phyloP scores from a whole-genome alignment of 139 green algal species.

The Coelastrella sp. region DNA sequence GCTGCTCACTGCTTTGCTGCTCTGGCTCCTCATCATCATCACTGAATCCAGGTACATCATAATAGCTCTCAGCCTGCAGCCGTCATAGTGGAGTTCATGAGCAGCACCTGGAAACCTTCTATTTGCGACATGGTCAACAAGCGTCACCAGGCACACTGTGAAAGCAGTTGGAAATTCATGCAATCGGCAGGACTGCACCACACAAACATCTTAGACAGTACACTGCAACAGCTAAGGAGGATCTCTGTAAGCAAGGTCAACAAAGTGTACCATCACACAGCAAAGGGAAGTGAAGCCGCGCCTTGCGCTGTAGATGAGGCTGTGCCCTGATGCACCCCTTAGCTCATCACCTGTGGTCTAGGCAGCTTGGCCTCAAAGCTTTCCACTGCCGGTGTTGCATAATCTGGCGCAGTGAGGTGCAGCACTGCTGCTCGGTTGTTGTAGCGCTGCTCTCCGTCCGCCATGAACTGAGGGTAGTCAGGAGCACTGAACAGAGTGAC shows the following conservation, averaged over 20 bases:
- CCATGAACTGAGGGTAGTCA: conserved; percentile 85
- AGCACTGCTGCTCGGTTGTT: conserved; percentile 82
- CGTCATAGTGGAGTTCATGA: background rate
- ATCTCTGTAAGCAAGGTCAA: background rate
- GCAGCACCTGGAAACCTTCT: too few relatives aligned
- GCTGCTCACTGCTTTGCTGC: background rate
- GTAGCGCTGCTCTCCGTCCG: conserved; percentile 52
- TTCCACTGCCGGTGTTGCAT: conserved; percentile 59
- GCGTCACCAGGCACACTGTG: too few relatives aligned
- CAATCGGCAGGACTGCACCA: too few relatives aligned
- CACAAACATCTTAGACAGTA: too few relatives aligned
- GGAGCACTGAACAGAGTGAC: conserved; percentile 92
- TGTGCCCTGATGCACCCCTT: background rate
- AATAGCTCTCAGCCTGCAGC: conserved; percentile 27
- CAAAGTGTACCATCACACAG: background rate
- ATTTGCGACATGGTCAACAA: too few relatives aligned
- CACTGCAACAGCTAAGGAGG: too few relatives aligned
- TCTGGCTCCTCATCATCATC: conserved; percentile 15
- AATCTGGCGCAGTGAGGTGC: conserved; percentile 71
- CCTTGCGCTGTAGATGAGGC: background rate
- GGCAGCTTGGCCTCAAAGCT: conserved; percentile 75
- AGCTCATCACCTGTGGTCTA: conserved; percentile 55
- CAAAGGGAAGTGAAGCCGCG: background rate
- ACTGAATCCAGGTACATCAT: conserved; percentile 10
- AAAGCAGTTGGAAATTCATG: too few relatives aligned